phyloP scores from a whole-genome alignment of 495 filamentous ascomycete genomes.

The Annulohypoxylon moriforme region DNA sequence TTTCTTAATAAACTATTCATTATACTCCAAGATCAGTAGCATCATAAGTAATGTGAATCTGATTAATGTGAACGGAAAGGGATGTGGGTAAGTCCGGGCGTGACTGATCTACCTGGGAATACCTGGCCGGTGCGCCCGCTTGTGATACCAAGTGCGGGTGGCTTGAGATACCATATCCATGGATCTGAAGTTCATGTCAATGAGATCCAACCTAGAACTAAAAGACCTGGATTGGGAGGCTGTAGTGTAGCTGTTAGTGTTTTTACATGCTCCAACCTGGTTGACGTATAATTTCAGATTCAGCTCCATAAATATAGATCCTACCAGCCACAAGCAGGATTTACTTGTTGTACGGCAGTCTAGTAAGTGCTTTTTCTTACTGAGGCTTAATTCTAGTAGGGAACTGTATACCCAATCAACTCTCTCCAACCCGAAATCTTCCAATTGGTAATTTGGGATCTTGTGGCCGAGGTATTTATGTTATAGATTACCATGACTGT shows the following conservation, averaged over 20 bases:
- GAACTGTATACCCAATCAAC: conserved; percentile 19
- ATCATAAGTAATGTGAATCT: not conserved
- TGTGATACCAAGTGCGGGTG: not conserved
- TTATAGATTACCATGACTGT: conserved; percentile 6
- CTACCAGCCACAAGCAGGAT: conserved; percentile 21
- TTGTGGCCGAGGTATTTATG: conserved; percentile 13
- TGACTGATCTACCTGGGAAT: not conserved
- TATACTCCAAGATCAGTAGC: not conserved
- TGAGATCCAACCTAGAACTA: not conserved
- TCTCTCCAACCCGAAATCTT: not conserved
- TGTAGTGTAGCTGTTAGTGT: not conserved
- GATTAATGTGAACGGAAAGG: not conserved
- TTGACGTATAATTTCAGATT: conserved; percentile 1
- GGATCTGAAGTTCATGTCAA: not conserved
- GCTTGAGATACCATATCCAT: not conserved
- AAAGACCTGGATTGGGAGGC: not conserved
- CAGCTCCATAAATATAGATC: conserved; percentile 18
- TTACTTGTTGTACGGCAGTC: conserved; percentile 7
- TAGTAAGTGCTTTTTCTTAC: conserved; percentile 2
- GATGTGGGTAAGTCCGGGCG: not conserved
- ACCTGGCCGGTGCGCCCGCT: not conserved
- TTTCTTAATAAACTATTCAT: not conserved
- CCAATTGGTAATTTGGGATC: conserved; percentile 1
- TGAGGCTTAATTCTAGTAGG: conserved; percentile 12
- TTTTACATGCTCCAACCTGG: conserved; percentile 2